phyloP scores from a whole-genome alignment of 345 rosid species.

The Arabis alpina region DNA sequence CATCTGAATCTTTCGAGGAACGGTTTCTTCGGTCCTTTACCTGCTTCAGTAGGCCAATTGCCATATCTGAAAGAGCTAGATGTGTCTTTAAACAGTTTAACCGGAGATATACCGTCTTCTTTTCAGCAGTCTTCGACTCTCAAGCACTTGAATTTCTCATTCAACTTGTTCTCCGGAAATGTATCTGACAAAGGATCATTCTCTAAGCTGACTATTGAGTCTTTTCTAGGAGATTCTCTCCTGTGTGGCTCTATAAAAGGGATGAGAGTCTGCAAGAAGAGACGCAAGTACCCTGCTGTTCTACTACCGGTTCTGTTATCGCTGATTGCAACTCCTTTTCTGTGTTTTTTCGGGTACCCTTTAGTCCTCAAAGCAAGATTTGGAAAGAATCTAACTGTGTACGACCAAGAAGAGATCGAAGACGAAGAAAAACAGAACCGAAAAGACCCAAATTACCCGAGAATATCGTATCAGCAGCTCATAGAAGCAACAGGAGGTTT shows the following conservation, averaged over 20 bases:
- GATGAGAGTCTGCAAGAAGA: conserved; percentile 65
- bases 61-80: conserved; percentile 73
- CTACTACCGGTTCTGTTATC: conserved; percentile 62
- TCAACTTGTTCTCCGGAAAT: conserved; percentile 71
- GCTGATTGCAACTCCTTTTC: conserved; percentile 50
- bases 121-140: conserved; percentile 67
- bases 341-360: conserved; percentile 57
- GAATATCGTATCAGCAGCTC: conserved; percentile 73
- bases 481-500: conserved; percentile 82
- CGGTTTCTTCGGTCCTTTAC: conserved; percentile 60
- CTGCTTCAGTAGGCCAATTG: conserved; percentile 68
- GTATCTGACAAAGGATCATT: conserved; percentile 68
- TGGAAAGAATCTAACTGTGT: conserved; percentile 40
- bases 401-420: conserved; percentile 44
- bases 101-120: conserved; percentile 64
- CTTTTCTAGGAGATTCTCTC: conserved; percentile 69
- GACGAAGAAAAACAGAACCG: conserved; percentile 60
- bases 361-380: conserved; percentile 52
- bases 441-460: conserved; percentile 58
- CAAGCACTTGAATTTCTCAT: conserved; percentile 69
- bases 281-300: conserved; percentile 42
- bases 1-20: conserved; percentile 75
- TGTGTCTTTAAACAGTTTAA: conserved; percentile 67
- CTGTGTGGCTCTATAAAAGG: conserved; percentile 82
- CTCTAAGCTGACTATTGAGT: conserved; percentile 57